A percentile compares a stretch with the other conserved stretches of the same genome.
phyloP scores from a whole-genome alignment of 73 alveolate species.

The Effrenium voratum region DNA sequence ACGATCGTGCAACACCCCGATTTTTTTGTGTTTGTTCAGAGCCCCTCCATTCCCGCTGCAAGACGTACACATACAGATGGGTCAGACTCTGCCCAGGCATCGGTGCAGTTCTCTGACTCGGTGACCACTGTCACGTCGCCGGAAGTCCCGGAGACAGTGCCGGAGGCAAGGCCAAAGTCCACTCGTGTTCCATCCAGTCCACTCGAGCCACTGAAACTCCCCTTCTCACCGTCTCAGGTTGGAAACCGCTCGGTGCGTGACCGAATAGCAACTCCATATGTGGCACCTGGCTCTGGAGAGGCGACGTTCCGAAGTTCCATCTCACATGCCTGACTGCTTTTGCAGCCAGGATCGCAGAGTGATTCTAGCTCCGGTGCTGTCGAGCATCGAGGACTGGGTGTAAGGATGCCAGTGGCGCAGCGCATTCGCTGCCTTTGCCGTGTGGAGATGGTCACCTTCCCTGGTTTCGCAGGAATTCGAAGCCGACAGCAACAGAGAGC shows the following conservation, averaged over 20 bases:
- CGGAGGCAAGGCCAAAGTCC: constrained; percentile 39
- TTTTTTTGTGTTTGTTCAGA: too few relatives aligned
- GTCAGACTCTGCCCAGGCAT: too few relatives aligned
- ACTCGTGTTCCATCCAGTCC: too few relatives aligned
- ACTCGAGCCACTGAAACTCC: too few relatives aligned
- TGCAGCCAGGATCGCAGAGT: constrained; percentile 67
- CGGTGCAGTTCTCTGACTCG: constrained; percentile 80
- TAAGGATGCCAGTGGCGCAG: background rate
- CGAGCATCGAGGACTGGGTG: constrained; percentile 55
- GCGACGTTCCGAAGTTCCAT: background rate
- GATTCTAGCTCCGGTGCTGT: constrained; percentile 65
- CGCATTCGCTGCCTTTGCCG: background rate
- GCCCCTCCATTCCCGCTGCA: too few relatives aligned
- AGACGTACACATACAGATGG: too few relatives aligned
- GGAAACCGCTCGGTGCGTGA: constrained; percentile 91
- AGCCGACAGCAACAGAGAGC: constrained; percentile 69
- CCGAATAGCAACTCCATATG: constrained; percentile 80
- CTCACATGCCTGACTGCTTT: background rate
- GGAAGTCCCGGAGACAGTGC: constrained; percentile 85
- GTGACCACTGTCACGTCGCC: constrained; percentile 77
- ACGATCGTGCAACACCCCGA: too few relatives aligned
- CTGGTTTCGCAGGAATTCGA: constrained; percentile 27
- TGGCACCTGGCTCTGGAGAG: constrained; percentile 23
- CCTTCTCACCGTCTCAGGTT: too few relatives aligned
- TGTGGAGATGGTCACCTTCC: background rate